phyloP scores from a whole-genome alignment of 495 filamentous ascomycete species.

The Daldinia loculata region DNA sequence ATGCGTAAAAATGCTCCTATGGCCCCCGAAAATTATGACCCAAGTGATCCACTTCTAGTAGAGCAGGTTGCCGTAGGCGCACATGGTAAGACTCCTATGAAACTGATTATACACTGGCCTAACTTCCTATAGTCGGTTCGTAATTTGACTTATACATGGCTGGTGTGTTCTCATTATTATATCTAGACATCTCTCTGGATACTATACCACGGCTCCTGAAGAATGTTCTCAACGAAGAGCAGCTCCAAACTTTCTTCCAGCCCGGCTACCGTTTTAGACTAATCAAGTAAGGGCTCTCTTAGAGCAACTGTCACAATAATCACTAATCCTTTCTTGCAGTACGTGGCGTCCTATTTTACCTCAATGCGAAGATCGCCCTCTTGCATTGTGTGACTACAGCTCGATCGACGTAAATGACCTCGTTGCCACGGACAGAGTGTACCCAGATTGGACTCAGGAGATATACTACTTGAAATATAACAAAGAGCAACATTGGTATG shows the following conservation, averaged over 20 bases:
- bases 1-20: constrained; percentile 23
- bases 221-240: constrained; percentile 18
- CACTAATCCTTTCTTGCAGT: not conserved
- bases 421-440: constrained; percentile 21
- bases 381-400: constrained; percentile 21
- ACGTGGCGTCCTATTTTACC: constrained; percentile 22
- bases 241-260: constrained; percentile 8
- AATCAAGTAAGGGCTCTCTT: constrained; percentile 6
- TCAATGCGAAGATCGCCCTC: constrained; percentile 18
- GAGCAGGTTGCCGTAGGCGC: constrained; percentile 21
- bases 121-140: constrained; percentile 12
- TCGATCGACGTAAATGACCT: constrained; percentile 15
- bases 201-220: constrained; percentile 21
- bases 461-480: constrained; percentile 22
- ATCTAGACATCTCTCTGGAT: constrained; percentile 19
- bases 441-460: constrained; percentile 20
- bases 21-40: constrained; percentile 18
- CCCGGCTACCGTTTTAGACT: constrained; percentile 24
- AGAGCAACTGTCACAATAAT: not conserved
- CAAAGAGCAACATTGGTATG: constrained; percentile 15
- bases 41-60: constrained; percentile 18
- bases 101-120: not conserved
- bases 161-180: not conserved
- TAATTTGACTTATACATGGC: not conserved
- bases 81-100: constrained; percentile 1